phyloP scores from a whole-genome alignment of 192 early-diverging fungal species.

The Backusella parvicylindrica region DNA sequence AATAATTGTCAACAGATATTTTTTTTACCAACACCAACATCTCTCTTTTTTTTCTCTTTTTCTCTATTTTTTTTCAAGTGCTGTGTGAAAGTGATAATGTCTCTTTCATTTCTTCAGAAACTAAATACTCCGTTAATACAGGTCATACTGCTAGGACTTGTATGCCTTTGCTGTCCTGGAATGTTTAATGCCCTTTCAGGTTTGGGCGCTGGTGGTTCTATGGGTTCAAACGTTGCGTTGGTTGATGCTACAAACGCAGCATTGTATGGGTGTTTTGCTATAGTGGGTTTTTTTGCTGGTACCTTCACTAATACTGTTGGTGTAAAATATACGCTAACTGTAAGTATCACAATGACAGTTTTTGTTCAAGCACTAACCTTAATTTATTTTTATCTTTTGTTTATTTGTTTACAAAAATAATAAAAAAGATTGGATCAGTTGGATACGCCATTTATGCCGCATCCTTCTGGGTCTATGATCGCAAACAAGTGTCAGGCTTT shows the following conservation, averaged over 20 bases:
- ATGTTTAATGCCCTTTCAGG: slow-evolving; percentile 71
- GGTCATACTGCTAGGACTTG: slow-evolving; percentile 67
- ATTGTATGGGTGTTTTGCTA: slow-evolving; percentile 28
- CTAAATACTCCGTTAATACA: slow-evolving; percentile 60
- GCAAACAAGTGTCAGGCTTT: slow-evolving; percentile 51
- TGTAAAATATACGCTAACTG: slow-evolving; percentile 15
- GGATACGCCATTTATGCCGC: slow-evolving; percentile 72
- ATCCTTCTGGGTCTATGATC: slow-evolving; percentile 55
- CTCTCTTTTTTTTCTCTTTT: background rate
- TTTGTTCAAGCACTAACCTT: background rate
- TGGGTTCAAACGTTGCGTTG: slow-evolving; percentile 25
- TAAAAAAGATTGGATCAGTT: slow-evolving; percentile 47
- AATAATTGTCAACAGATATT: background rate
- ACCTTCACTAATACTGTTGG: slow-evolving; percentile 29
- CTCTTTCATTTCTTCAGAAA: background rate
- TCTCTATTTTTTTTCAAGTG: background rate
- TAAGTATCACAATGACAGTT: slow-evolving; percentile 4
- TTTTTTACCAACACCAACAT: background rate
- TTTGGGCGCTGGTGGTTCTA: slow-evolving; percentile 33
- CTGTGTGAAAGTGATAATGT: background rate
- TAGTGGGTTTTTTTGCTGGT: slow-evolving; percentile 35
- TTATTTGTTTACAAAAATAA: background rate
- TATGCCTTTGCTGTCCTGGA: slow-evolving; percentile 76
- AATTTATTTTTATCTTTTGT: background rate
- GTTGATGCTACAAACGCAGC: slow-evolving; percentile 24